Evolutionary conservation across 1,284 basidiomycete genomes (phyloP).

Genomic region (Fomitiporia mediterranea): DNA sequence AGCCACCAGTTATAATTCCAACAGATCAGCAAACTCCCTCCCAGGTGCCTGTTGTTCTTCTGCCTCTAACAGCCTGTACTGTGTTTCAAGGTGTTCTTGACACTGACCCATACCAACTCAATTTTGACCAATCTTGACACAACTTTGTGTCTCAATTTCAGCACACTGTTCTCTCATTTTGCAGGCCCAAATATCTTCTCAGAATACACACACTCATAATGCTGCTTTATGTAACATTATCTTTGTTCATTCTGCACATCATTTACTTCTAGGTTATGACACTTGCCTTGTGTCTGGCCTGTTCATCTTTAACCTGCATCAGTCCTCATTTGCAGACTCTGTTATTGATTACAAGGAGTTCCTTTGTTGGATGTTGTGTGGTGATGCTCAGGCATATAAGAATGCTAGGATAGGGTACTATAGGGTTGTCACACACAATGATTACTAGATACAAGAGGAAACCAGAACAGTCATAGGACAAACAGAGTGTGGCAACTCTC

Average conservation of each 20-base stretch:
- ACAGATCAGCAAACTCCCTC: not conserved
- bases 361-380: slow-evolving; percentile 95
- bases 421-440: slow-evolving; percentile 87
- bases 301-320: slow-evolving; percentile 96
- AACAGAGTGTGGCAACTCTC: slow-evolving; percentile 77
- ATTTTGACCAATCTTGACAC: slow-evolving; percentile 93
- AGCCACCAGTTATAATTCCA: slow-evolving; percentile 6
- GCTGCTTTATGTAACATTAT: slow-evolving; percentile 86
- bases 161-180: slow-evolving; percentile 91
- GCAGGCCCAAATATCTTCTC: slow-evolving; percentile 95
- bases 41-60: slow-evolving; percentile 8
- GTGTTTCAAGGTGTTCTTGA: slow-evolving; percentile 88
- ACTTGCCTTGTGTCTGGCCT: slow-evolving; percentile 86
- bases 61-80: not conserved
- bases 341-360: slow-evolving; percentile 96
- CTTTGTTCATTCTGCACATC: slow-evolving; percentile 85
- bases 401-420: slow-evolving; percentile 99
- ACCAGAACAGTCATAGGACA: slow-evolving; percentile 91
- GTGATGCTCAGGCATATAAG: slow-evolving; percentile 92
- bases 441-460: slow-evolving; percentile 98
- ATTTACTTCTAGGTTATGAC: slow-evolving; percentile 97
- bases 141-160: slow-evolving; percentile 89
- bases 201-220: slow-evolving; percentile 89
- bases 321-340: slow-evolving; percentile 93
- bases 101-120: slow-evolving; percentile 94